A percentile compares a stretch with the other conserved stretches of the same genome.
These are phyloP conservation scores for Aspergillus novoparasiticus DNA, from an alignment of 2,329 filamentous ascomycete genomes.

Conservation along the genomic window DNA sequence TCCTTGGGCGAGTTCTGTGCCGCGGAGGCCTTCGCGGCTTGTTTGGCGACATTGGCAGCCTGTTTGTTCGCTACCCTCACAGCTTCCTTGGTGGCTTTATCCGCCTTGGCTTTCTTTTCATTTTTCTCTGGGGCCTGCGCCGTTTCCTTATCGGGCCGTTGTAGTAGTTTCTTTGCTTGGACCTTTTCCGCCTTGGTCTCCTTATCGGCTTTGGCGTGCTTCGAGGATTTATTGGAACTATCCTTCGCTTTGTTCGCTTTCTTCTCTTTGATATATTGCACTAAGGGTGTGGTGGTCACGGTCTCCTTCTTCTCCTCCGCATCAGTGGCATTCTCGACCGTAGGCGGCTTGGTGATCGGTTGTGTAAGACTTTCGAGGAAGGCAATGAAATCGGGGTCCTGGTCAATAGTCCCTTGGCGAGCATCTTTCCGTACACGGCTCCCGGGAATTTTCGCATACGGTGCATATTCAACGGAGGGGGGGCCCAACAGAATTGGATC, in stretches of 20 bases:
- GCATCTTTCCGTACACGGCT: constrained; percentile 76
- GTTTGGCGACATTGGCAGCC: constrained; percentile 38
- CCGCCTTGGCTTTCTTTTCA: constrained; percentile 46
- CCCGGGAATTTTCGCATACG: constrained; percentile 80
- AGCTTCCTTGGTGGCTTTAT: constrained; percentile 65
- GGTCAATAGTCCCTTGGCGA: constrained; percentile 91
- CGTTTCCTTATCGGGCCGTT: constrained; percentile 40
- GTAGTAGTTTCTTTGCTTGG: constrained; percentile 46
- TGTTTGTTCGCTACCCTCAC: constrained; percentile 58
- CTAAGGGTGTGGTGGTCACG: constrained; percentile 80
- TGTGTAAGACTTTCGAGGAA: constrained; percentile 89
- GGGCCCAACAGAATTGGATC: constrained; percentile 75
- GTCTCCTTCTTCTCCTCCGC: constrained; percentile 60
- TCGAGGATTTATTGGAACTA: constrained; percentile 36
- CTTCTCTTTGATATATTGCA: constrained; percentile 88
- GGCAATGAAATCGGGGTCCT: constrained; percentile 91
- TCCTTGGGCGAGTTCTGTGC: constrained; percentile 27
- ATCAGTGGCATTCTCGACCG: constrained; percentile 53
- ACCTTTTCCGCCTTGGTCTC: constrained; percentile 45
- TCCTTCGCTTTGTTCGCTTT: constrained; percentile 79
- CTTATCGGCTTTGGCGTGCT: constrained; percentile 45
- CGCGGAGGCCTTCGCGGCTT: constrained; percentile 21
- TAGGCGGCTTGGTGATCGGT: constrained; percentile 58
- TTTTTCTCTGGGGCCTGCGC: constrained; percentile 35
- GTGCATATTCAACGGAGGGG: constrained; percentile 77